phyloP scores from a whole-genome alignment of 2,329 filamentous ascomycete genomes.

The Talaromyces sp. region DNA sequence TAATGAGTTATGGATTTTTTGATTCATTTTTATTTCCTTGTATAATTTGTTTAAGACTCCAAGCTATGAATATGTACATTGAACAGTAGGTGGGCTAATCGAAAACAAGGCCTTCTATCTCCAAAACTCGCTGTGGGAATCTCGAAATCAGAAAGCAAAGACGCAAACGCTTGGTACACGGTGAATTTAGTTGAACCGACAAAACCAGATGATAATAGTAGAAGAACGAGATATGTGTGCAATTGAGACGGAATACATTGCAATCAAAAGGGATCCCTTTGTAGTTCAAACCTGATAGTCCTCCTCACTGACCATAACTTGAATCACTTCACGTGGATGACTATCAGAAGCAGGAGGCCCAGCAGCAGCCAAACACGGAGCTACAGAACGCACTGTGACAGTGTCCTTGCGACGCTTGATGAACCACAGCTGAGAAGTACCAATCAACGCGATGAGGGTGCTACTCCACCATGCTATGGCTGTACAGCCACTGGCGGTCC shows the following conservation, averaged over 20 bases:
- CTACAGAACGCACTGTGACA: constrained; percentile 36
- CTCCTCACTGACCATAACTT: constrained; percentile 11
- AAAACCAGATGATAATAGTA: background rate
- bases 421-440: constrained; percentile 56
- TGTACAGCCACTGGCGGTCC: constrained; percentile 56
- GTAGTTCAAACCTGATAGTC: background rate
- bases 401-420: constrained; percentile 50
- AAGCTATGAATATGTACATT: background rate
- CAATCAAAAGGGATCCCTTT: background rate
- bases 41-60: background rate
- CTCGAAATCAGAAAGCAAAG: background rate
- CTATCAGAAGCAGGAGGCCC: constrained; percentile 16
- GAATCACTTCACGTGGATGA: constrained; percentile 16
- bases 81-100: background rate
- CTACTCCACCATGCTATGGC: constrained; percentile 64
- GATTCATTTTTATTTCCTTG: background rate
- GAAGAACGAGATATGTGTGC: background rate
- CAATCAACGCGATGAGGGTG: constrained; percentile 53
- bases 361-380: constrained; percentile 27
- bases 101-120: background rate
- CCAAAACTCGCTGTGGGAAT: background rate
- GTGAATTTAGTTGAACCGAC: background rate
- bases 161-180: background rate
- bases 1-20: constrained; percentile 10
- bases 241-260: too few relatives aligned